Evolutionary conservation across 1,139 yeast species (phyloP).

Genomic region (Eremothecium sinecaudum): DNA sequence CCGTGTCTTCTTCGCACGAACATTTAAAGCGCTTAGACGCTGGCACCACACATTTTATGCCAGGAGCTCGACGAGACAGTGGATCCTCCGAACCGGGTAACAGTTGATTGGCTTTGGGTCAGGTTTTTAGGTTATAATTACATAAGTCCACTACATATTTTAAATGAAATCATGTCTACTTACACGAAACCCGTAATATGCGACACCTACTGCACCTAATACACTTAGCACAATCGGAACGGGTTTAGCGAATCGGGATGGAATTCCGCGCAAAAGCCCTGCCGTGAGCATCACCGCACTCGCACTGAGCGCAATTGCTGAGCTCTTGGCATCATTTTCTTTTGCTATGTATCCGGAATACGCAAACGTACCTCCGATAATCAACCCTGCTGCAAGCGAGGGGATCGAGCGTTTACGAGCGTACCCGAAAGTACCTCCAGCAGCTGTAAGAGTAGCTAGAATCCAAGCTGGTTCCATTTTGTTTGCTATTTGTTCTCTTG

Average conservation of each 20-base stretch:
- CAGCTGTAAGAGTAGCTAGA: conserved; percentile 60
- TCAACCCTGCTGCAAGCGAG: conserved; percentile 68
- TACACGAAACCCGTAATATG: conserved; percentile 61
- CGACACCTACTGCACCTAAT: conserved; percentile 57
- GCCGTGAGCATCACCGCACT: conserved; percentile 58
- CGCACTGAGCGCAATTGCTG: conserved; percentile 69
- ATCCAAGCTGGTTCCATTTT: conserved; percentile 65
- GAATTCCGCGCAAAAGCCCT: conserved; percentile 59
- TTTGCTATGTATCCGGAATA: conserved; percentile 68
- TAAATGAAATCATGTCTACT: too few species aligned
- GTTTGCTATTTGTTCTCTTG: too few species aligned
- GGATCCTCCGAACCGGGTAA: neutral
- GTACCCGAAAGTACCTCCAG: conserved; percentile 69
- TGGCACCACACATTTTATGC: too few species aligned
- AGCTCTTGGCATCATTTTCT: conserved; percentile 67
- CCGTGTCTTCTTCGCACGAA: conserved; percentile 32
- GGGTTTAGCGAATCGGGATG: conserved; percentile 55
- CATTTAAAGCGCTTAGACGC: conserved; percentile 11
- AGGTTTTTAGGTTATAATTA: too few species aligned
- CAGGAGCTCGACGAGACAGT: too few species aligned
- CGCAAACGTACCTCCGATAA: conserved; percentile 62
- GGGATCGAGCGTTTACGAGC: conserved; percentile 56
- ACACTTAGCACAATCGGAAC: conserved; percentile 60
- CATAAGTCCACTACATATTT: too few species aligned
- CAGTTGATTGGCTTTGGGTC: neutral